These are phyloP conservation scores for Phialophora expanda DNA, from an alignment of 2,329 filamentous ascomycete species.

Conservation along the genomic window DNA sequence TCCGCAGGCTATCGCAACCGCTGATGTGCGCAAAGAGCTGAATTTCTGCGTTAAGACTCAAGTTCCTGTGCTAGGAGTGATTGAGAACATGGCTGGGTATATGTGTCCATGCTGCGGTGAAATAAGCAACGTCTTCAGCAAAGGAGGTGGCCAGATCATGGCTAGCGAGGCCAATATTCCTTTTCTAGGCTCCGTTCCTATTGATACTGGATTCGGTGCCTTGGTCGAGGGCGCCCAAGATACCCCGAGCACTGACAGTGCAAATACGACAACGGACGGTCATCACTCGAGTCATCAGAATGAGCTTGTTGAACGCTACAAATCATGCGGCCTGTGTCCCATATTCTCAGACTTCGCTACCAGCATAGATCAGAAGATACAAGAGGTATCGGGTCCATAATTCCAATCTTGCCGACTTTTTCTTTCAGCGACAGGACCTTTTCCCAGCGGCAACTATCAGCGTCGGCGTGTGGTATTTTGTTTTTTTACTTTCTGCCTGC, in stretches of 20 bases:
- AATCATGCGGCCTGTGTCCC: constrained; percentile 33
- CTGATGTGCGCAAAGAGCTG: constrained; percentile 91
- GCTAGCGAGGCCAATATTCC: constrained; percentile 80
- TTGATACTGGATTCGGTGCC: constrained; percentile 89
- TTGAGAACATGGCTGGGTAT: constrained; percentile 84
- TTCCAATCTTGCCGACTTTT: neutral
- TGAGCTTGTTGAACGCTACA: constrained; percentile 36
- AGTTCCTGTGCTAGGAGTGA: constrained; percentile 79
- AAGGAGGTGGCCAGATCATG: constrained; percentile 88
- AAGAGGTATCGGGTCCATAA: constrained; percentile 8
- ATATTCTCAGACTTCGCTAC: constrained; percentile 37
- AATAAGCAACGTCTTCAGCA: constrained; percentile 91
- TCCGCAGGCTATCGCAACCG: constrained; percentile 89
- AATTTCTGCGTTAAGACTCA: constrained; percentile 89
- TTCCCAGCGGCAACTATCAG: neutral
- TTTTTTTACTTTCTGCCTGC: neutral
- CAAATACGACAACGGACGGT: constrained; percentile 22
- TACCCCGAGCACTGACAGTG: constrained; percentile 8
- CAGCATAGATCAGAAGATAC: constrained; percentile 28
- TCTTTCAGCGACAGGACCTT: too few species aligned
- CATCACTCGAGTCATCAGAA: constrained; percentile 13
- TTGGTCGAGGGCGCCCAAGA: constrained; percentile 70
- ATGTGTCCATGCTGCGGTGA: constrained; percentile 69
- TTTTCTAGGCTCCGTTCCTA: constrained; percentile 85
- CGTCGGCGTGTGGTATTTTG: neutral